phyloP scores from a whole-genome alignment of 306 rosid species.

The Sesbania bispinosa region DNA sequence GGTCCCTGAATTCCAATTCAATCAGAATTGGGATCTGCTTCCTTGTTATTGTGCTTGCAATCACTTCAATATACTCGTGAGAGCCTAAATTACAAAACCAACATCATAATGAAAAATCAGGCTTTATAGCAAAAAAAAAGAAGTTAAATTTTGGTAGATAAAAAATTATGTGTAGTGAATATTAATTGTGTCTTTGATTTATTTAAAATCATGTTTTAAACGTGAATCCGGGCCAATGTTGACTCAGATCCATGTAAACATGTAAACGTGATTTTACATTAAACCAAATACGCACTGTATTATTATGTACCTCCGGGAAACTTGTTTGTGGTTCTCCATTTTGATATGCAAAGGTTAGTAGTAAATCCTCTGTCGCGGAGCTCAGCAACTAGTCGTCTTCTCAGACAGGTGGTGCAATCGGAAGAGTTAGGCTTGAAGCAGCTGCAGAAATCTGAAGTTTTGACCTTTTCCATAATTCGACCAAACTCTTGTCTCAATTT shows the following conservation, averaged over 20 bases:
- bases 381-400: slow-evolving; percentile 34
- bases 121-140: background rate
- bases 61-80: slow-evolving; percentile 42
- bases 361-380: slow-evolving; percentile 48
- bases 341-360: slow-evolving; percentile 47
- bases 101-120: background rate
- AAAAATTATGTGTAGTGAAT: background rate
- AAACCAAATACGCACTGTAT: no score
- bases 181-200: no score
- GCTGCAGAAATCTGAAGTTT: slow-evolving; percentile 28
- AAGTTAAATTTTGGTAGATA: no score
- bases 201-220: no score
- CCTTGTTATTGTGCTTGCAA: slow-evolving; percentile 33
- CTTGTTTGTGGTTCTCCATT: slow-evolving; percentile 49
- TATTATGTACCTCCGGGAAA: slow-evolving; percentile 57
- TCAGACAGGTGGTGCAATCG: slow-evolving; percentile 45
- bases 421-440: slow-evolving; percentile 33
- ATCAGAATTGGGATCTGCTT: slow-evolving; percentile 23
- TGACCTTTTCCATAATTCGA: slow-evolving; percentile 34
- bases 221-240: no score
- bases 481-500: slow-evolving; percentile 45
- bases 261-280: no score
- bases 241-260: no score
- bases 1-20: slow-evolving; percentile 44
- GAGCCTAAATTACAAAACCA: slow-evolving; percentile 19